phyloP scores from a whole-genome alignment of 257 asterid genomes.

The Hygrophila difformis region DNA sequence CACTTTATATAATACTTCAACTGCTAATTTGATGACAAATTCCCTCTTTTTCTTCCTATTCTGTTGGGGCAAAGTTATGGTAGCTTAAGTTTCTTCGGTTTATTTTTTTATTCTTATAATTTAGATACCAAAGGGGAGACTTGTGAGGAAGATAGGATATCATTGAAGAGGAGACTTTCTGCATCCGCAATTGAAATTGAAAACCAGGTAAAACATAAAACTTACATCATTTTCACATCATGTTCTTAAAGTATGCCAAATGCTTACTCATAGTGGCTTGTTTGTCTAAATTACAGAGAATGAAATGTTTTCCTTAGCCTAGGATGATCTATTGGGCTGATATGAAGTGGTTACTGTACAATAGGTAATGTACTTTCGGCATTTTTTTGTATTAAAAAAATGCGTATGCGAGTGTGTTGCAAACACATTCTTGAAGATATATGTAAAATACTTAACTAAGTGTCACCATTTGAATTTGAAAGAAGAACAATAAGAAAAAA shows the following conservation, averaged over 20 bases:
- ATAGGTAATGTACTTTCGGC: slow-evolving; percentile 25
- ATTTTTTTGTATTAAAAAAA: too few species aligned
- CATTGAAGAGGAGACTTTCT: slow-evolving; percentile 67
- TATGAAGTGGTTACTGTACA: slow-evolving; percentile 11
- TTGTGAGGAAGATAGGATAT: slow-evolving; percentile 61
- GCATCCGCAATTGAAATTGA: slow-evolving; percentile 75
- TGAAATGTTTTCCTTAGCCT: slow-evolving; percentile 70
- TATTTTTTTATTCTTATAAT: slow-evolving; percentile 9
- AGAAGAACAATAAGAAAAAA: too few species aligned
- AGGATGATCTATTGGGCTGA: not conserved
- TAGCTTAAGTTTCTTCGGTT: not conserved
- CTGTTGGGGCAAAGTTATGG: too few species aligned
- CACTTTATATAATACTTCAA: too few species aligned
- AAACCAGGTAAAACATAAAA: slow-evolving; percentile 59
- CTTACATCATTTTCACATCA: slow-evolving; percentile 1
- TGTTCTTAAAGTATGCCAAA: slow-evolving; percentile 8
- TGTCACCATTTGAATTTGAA: slow-evolving; percentile 4
- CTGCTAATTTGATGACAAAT: too few species aligned
- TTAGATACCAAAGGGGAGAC: slow-evolving; percentile 58
- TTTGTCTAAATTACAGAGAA: slow-evolving; percentile 91
- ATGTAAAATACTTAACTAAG: not conserved
- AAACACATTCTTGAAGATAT: slow-evolving; percentile 1
- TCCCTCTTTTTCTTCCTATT: too few species aligned
- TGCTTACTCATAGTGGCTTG: slow-evolving; percentile 6
- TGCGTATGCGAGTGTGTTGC: too few species aligned